phyloP scores from a whole-genome alignment of 2,329 filamentous ascomycete species.

The Fusarium bulbicola region DNA sequence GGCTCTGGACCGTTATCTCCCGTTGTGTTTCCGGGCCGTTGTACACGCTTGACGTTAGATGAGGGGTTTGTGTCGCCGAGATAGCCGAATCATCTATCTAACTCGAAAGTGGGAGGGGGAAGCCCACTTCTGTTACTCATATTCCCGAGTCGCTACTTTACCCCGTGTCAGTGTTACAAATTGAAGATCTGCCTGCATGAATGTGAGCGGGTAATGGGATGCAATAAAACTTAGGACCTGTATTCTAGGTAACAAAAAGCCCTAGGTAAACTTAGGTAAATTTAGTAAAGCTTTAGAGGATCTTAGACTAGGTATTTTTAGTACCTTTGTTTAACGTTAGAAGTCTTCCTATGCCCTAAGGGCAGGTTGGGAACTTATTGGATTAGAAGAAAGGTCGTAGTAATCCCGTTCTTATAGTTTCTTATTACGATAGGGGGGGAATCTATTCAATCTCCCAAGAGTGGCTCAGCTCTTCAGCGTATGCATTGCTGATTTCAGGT shows the following conservation, averaged over 20 bases:
- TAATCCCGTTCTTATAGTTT: not conserved
- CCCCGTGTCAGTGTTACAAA: not conserved
- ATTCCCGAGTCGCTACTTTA: not conserved
- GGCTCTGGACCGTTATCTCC: not conserved
- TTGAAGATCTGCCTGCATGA: not conserved
- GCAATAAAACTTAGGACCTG: too few species aligned
- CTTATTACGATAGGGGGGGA: not conserved
- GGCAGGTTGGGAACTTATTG: not conserved
- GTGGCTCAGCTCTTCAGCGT: not conserved
- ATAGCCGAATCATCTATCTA: not conserved
- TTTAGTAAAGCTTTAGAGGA: too few species aligned
- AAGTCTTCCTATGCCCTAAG: too few species aligned
- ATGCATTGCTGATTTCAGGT: too few species aligned
- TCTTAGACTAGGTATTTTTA: too few species aligned
- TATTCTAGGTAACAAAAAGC: too few species aligned
- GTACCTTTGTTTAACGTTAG: too few species aligned
- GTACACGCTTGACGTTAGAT: not conserved
- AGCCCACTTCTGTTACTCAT: not conserved
- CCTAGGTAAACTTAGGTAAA: too few species aligned
- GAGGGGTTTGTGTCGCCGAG: not conserved
- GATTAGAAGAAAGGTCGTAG: not conserved
- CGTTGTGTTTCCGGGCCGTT: not conserved
- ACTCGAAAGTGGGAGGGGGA: not conserved
- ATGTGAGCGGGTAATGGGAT: too few species aligned
- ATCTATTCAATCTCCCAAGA: not conserved